Conservation (phyloP, 108 stramenopile species). For the Cyclotella cryptica region DNA sequence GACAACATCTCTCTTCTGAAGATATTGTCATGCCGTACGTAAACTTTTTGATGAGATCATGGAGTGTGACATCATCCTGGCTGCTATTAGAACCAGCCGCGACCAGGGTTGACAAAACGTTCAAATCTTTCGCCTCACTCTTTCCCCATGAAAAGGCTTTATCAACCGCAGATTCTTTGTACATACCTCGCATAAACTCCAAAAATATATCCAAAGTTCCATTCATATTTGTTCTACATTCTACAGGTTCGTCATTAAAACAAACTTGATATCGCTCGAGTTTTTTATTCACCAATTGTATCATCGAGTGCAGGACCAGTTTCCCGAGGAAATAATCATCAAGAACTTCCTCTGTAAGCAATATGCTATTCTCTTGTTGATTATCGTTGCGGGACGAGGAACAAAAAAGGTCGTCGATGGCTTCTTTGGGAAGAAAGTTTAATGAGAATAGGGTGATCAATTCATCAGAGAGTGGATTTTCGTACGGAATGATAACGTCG, state of each 20-base stretch:
- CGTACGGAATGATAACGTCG: conserved; percentile 26
- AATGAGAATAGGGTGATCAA: conserved; percentile 68
- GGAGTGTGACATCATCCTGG: neutral
- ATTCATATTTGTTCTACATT: conserved; percentile 7
- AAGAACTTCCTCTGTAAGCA: conserved; percentile 30
- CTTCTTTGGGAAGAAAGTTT: conserved; percentile 72
- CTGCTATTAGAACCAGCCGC: conserved; percentile 5
- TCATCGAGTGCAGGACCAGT: conserved; percentile 63
- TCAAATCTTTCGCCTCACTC: conserved; percentile 25
- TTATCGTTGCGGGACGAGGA: conserved; percentile 28
- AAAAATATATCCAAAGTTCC: conserved; percentile 15
- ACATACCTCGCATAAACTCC: conserved; percentile 15
- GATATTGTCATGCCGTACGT: conserved; percentile 59
- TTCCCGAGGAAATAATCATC: conserved; percentile 79
- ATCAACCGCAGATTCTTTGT: conserved; percentile 12
- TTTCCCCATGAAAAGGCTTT: conserved; percentile 35
- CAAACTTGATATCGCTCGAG: conserved; percentile 27
- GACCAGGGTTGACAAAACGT: conserved; percentile 13
- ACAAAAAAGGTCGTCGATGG: conserved; percentile 57
- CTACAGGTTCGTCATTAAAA: neutral
- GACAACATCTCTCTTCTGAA: conserved; percentile 59
- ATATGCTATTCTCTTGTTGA: conserved; percentile 37
- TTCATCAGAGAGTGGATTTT: conserved; percentile 60
- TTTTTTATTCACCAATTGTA: conserved; percentile 54
- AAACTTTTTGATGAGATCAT: conserved; percentile 36